Conservation (phyloP, 2,329 filamentous ascomycete species). For the Exophiala xenobiotica region DNA sequence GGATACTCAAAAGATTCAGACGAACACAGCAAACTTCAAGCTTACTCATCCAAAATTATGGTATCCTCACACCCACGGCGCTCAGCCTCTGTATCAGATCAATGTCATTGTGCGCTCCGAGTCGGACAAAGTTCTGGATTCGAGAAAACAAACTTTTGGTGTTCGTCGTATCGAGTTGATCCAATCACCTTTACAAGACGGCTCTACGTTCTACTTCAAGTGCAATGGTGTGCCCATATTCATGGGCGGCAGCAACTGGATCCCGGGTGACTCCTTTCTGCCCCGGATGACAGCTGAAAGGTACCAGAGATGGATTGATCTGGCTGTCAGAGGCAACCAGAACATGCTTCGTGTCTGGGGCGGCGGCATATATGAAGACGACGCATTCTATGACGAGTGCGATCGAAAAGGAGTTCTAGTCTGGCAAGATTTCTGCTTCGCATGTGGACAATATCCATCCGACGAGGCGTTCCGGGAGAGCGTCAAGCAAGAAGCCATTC, state of each 20-base stretch:
- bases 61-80: neutral
- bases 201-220: slow-evolving; percentile 64
- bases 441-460: slow-evolving; percentile 71
- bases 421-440: slow-evolving; percentile 90
- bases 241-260: slow-evolving; percentile 65
- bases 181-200: slow-evolving; percentile 41
- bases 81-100: neutral
- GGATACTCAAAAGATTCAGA: neutral
- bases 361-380: slow-evolving; percentile 74
- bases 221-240: slow-evolving; percentile 68
- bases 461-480: slow-evolving; percentile 62
- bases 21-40: neutral
- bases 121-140: neutral
- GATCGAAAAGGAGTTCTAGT: slow-evolving; percentile 76
- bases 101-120: neutral
- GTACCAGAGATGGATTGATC: slow-evolving; percentile 60
- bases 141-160: slow-evolving; percentile 40
- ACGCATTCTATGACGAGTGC: slow-evolving; percentile 71
- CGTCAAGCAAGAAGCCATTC: slow-evolving; percentile 63
- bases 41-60: neutral
- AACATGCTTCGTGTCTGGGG: slow-evolving; percentile 65
- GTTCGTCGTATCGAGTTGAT: slow-evolving; percentile 52
- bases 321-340: slow-evolving; percentile 61
- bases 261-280: slow-evolving; percentile 62
- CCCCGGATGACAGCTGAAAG: slow-evolving; percentile 52